These are phyloP conservation scores for Lotus japonicus DNA, from an alignment of 306 rosid species.

Conservation along the genomic window DNA sequence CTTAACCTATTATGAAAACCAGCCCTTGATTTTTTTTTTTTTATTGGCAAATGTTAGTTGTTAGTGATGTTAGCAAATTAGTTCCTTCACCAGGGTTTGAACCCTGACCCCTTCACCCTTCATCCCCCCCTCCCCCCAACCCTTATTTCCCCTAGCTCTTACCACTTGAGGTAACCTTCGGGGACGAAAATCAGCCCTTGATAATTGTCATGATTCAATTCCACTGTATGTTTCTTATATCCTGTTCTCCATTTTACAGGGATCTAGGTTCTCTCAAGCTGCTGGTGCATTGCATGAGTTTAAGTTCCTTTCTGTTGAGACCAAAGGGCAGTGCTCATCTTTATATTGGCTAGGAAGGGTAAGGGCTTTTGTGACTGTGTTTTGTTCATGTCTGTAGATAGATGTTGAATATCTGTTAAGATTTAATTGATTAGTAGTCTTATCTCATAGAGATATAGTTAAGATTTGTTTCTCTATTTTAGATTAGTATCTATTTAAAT, in stretches of 20 bases:
- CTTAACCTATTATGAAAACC: not conserved
- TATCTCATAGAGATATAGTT: no score
- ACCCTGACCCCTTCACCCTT: no score
- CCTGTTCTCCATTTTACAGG: constrained; percentile 45
- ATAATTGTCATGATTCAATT: constrained; percentile 8
- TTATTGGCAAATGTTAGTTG: no score
- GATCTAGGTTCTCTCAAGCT: constrained; percentile 86
- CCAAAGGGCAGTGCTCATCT: constrained; percentile 49
- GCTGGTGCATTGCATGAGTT: constrained; percentile 88
- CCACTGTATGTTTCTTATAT: constrained; percentile 19
- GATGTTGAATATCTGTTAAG: no score
- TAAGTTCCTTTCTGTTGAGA: constrained; percentile 60
- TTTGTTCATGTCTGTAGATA: not conserved
- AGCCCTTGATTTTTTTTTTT: not conserved
- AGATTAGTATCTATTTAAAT: no score
- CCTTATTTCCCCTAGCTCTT: no score
- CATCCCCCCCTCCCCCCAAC: no score
- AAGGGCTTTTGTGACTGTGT: constrained; percentile 9
- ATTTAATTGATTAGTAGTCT: no score
- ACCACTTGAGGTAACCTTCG: no score
- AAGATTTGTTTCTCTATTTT: no score
- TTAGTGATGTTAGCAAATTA: no score
- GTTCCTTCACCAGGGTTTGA: no score
- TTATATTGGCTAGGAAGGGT: constrained; percentile 93
- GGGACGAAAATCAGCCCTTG: not conserved